Base-by-base conservation (phyloP, 768 basidiomycete genomes). In the Pseudohyphozyma bogoriensis region DNA sequence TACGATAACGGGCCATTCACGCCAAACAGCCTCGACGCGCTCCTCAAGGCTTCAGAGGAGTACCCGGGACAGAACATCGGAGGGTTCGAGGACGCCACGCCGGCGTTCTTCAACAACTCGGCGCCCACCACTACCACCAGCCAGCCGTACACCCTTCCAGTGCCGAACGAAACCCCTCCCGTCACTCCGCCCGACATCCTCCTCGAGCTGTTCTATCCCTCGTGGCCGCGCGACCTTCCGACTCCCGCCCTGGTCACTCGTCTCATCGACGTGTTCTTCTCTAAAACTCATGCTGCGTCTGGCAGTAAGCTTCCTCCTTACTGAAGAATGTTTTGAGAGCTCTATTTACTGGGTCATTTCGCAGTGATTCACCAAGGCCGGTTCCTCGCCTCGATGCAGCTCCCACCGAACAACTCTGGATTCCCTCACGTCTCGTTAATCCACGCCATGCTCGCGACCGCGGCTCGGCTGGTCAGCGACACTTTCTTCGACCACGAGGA, bases 241-340 rank as follows among this genome's bases (percentile, higher is more conserved):
- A 40, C 61, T 0, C 67, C 59, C 22, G 52, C 57, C 1, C 40
- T 70, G 4, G 59, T 67, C 35, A 52, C 32, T n/a, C 55, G 53
- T 5, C 61, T 70, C 40, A 24, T 65, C 62, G 69, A 70, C 33
- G 54, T 66, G 31, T 70, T 35, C 56, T 68, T 70, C 47, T 24
- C 11, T 20, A 53, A 56, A 22, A 42, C 59, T 10, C 64, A 62
- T 42, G 32, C 58, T 18, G 31, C 42, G 20, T 31, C 29, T 4
- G 62, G 55, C 3, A 49, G 55, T 15, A 2, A 22, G 29, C n/a
- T 64, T 68, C 46, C 51, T 58, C 36, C 15, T 32, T 16, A 37
- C 36, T n/a, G n/a, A n/a, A n/a, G n/a, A n/a, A 44, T 22, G 22
- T 44, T 44, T 44, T 24, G 42, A 22, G 42, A 44, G 42, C 26